A percentile compares a stretch with the other conserved stretches of the same genome.
These are phyloP conservation scores for Atalantia buxifolia DNA, from an alignment of 345 rosid species.

Conservation along the genomic window DNA sequence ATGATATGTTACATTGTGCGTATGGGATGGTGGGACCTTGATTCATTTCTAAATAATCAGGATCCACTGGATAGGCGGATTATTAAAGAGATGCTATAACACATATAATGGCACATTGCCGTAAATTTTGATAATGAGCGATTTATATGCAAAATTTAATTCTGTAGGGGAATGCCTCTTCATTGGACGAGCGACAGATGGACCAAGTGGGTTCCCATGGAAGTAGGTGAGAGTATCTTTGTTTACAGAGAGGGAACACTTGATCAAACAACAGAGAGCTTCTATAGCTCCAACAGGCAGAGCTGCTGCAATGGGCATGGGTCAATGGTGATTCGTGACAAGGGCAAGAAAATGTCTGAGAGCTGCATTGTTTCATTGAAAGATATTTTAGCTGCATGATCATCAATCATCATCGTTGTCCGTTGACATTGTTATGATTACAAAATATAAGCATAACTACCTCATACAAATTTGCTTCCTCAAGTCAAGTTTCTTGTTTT, in stretches of 20 bases:
- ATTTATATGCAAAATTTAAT: no score
- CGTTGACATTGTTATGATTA: background rate
- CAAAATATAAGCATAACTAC: background rate
- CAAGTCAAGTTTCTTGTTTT: background rate
- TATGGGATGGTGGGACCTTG: background rate
- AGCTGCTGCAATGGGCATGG: background rate
- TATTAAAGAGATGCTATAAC: no score
- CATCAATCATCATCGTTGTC: background rate
- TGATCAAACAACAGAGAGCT: conserved; percentile 21
- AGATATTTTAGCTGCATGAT: conserved; percentile 22
- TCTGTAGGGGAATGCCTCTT: conserved; percentile 44
- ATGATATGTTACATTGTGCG: background rate
- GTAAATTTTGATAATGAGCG: no score
- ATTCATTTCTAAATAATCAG: no score
- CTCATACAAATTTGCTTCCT: background rate
- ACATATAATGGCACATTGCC: no score
- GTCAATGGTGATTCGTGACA: conserved; percentile 9
- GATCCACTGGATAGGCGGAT: no score
- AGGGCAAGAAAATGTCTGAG: conserved; percentile 5
- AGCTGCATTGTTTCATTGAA: conserved; percentile 26
- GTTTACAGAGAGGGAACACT: conserved; percentile 51
- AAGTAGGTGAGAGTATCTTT: conserved; percentile 36
- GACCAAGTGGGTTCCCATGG: conserved; percentile 42
- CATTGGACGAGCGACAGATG: conserved; percentile 17
- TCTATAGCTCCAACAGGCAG: conserved; percentile 19